Conservation (phyloP, 495 filamentous ascomycete species). For the Cladorrhinum samala region DNA sequence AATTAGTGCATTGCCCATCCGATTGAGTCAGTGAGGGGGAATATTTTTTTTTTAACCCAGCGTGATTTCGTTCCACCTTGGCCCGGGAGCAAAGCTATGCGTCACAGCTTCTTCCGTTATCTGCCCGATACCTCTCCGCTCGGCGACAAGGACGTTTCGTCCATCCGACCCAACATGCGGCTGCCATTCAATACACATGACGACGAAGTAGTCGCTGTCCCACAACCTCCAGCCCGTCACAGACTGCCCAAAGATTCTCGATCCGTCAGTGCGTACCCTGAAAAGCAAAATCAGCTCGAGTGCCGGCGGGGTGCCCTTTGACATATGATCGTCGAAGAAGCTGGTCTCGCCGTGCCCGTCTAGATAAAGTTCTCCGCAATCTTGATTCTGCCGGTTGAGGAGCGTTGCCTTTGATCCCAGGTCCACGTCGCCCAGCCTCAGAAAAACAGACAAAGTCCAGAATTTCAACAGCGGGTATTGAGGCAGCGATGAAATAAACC, state of each 20-base stretch:
- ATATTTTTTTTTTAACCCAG: constrained; percentile 2
- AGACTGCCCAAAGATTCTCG: too few species aligned
- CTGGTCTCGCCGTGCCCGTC: not conserved
- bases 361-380: not conserved
- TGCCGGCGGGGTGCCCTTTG: too few species aligned
- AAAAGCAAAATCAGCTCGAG: not conserved
- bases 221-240: not conserved
- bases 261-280: not conserved
- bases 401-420: not conserved
- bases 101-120: not conserved
- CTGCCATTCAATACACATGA: not conserved
- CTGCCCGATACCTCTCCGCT: not conserved
- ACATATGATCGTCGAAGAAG: not conserved
- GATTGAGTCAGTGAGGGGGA: too few species aligned
- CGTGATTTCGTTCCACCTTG: not conserved
- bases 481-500: too few species aligned
- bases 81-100: not conserved
- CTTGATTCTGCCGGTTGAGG: not conserved
- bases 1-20: too few species aligned
- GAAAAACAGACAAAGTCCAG: too few species aligned
- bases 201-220: not conserved
- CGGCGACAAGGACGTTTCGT: not conserved
- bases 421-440: too few species aligned
- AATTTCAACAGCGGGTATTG: too few species aligned
- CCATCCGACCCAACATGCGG: too few species aligned